phyloP scores from a whole-genome alignment of 2,329 filamentous ascomycete species.

The Botrytis squamosa region DNA sequence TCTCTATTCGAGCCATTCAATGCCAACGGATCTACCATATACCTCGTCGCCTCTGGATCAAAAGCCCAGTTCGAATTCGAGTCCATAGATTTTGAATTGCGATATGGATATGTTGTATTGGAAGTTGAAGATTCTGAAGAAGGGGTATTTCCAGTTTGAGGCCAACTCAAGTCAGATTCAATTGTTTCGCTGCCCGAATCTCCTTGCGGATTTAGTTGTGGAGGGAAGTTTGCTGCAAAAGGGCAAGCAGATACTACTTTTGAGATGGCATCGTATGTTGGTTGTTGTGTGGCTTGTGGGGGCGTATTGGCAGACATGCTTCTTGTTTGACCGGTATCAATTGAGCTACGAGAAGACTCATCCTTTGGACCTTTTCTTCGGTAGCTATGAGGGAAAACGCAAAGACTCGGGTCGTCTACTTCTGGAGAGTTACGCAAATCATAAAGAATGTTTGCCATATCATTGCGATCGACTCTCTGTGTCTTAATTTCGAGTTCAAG shows the following conservation, averaged over 20 bases:
- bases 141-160: conserved; percentile 20
- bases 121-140: conserved; percentile 20
- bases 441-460: neutral
- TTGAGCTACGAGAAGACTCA: conserved; percentile 1
- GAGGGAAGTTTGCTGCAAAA: neutral
- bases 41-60: neutral
- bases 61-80: conserved; percentile 2
- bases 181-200: conserved; percentile 15
- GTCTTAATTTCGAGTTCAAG: conserved; percentile 74
- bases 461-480: conserved; percentile 18
- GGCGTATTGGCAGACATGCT: neutral
- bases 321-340: neutral
- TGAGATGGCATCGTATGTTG: neutral
- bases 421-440: neutral
- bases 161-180: conserved; percentile 10
- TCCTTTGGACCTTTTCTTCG: neutral
- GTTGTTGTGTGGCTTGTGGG: neutral
- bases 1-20: neutral
- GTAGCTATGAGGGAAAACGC: neutral
- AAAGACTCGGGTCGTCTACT: neutral
- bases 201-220: neutral
- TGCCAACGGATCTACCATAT: neutral
- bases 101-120: conserved; percentile 9
- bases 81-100: neutral
- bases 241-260: neutral